Percentiles rank a stretch among this genome's conserved stretches.
phyloP scores from a whole-genome alignment of 306 rosid species.

The Vigna angularis region DNA sequence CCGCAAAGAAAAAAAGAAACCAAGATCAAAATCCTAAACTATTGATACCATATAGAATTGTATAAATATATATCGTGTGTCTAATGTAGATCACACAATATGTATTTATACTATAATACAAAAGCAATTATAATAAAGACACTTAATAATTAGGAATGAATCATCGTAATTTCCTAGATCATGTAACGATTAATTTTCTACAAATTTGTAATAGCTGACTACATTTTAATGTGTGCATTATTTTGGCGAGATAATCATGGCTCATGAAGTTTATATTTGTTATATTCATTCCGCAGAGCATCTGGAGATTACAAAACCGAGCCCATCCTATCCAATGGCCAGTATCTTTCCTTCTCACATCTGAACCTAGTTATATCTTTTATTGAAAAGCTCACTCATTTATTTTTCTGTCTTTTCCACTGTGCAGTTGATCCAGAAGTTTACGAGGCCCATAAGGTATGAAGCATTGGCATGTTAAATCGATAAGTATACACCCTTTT shows the following conservation, averaged over 20 bases:
- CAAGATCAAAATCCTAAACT: no score
- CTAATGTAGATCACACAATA: no score
- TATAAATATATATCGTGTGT: no score
- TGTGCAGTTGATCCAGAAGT: conserved; percentile 73
- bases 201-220: no score
- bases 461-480: conserved; percentile 34
- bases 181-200: no score
- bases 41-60: no score
- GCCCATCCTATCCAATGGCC: conserved; percentile 80
- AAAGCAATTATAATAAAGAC: no score
- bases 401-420: conserved; percentile 38
- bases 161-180: no score
- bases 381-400: conserved; percentile 29
- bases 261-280: conserved; percentile 22
- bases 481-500: conserved; percentile 24
- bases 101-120: no score
- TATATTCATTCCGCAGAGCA: conserved; percentile 65
- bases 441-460: conserved; percentile 87
- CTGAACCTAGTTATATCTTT: conserved; percentile 33
- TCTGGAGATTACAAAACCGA: conserved; percentile 60
- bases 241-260: conserved; percentile 22
- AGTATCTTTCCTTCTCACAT: conserved; percentile 57
- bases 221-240: not conserved
- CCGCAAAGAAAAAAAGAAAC: no score
- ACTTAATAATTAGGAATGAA: no score